Percentiles rank a stretch among this genome's conserved stretches.
These are phyloP conservation scores for Schizophyllum commune DNA, from an alignment of 1,284 basidiomycete species.

Conservation along the genomic window DNA sequence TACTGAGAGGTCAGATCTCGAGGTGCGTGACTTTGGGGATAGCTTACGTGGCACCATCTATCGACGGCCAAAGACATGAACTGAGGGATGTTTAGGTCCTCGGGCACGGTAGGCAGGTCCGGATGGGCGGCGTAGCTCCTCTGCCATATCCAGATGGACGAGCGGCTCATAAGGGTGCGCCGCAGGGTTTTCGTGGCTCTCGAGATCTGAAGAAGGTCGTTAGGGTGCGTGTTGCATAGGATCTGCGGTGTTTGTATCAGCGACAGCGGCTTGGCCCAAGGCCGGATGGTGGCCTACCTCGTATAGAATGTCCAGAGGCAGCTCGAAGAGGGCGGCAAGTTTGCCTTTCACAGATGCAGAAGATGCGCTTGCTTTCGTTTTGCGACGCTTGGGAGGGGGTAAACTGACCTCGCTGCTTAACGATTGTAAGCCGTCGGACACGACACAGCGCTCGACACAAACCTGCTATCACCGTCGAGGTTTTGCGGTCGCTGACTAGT, in stretches of 20 bases:
- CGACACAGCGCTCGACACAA: no score
- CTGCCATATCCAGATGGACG: constrained; percentile 14
- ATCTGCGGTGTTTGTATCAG: not conserved
- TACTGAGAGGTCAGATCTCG: not conserved
- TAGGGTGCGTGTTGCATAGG: constrained; percentile 12
- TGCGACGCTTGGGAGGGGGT: no score
- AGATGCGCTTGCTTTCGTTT: no score
- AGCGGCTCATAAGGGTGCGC: constrained; percentile 12
- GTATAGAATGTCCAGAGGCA: constrained; percentile 13
- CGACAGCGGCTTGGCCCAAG: not conserved
- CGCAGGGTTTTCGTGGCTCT: constrained; percentile 15
- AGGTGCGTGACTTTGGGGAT: not conserved
- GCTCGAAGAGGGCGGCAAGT: no score
- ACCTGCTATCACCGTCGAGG: no score
- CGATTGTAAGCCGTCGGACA: no score
- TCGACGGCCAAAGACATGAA: constrained; percentile 15
- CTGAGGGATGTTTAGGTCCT: constrained; percentile 13
- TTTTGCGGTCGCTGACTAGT: no score
- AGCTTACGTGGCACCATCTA: constrained; percentile 13
- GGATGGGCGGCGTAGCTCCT: not conserved
- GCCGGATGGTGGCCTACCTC: constrained; percentile 2
- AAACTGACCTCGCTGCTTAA: no score
- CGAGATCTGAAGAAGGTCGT: constrained; percentile 13
- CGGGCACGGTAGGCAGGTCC: constrained; percentile 13
- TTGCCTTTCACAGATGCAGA: no score